phyloP scores from a whole-genome alignment of 257 asterid genomes.

The Hygrophila difformis region DNA sequence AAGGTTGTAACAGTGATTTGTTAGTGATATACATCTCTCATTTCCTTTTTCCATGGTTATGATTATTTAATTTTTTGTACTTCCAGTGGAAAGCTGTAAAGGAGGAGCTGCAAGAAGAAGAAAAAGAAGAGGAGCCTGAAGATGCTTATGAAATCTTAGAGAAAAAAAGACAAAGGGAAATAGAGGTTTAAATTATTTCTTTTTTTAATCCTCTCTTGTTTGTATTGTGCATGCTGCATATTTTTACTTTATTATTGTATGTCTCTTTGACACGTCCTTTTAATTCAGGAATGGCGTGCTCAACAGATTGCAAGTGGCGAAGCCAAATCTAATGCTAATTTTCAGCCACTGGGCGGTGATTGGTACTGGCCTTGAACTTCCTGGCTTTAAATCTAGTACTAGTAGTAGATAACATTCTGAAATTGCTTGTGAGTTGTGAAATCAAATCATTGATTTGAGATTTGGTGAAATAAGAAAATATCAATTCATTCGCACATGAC shows the following conservation, averaged over 20 bases:
- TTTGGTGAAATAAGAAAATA: too few species aligned
- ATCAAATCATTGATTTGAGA: too few species aligned
- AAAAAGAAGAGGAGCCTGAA: conserved; percentile 77
- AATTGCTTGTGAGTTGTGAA: conserved; percentile 5
- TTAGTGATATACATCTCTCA: background rate
- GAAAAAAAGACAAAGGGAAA: conserved; percentile 74
- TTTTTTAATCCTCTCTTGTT: background rate
- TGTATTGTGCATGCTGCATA: background rate
- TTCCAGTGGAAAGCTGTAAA: conserved; percentile 97
- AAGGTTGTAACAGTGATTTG: conserved; percentile 58
- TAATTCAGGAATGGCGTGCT: conserved; percentile 79
- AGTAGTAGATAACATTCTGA: background rate
- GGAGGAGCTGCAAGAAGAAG: conserved; percentile 85
- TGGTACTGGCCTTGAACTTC: conserved; percentile 46
- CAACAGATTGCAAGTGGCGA: conserved; percentile 87
- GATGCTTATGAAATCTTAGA: conserved; percentile 66
- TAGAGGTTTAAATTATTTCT: conserved; percentile 54
- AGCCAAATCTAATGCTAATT: conserved; percentile 87
- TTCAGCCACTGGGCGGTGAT: conserved; percentile 98
- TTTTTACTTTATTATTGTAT: background rate
- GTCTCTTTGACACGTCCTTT: conserved; percentile 6
- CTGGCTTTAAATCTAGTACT: conserved; percentile 11
- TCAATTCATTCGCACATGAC: too few species aligned
- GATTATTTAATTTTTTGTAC: background rate
- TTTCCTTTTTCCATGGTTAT: background rate